phyloP scores from a whole-genome alignment of 345 rosid species.

The Acer yangbiense region DNA sequence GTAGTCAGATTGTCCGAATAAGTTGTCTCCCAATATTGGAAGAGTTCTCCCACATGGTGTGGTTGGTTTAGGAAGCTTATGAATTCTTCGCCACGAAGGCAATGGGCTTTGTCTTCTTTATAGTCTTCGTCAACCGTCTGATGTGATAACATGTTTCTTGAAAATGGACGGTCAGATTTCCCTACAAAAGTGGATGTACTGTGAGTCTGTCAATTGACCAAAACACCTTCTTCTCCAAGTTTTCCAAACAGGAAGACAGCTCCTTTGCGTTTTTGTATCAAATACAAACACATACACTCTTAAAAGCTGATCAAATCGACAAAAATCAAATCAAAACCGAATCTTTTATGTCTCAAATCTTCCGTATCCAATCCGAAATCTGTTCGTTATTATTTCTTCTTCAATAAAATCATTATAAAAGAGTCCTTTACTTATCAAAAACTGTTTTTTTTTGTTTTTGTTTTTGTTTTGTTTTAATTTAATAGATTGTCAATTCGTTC shows the following conservation, averaged over 20 bases:
- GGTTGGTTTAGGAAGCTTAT: no score
- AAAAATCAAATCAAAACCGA: background rate
- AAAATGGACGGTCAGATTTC: conserved; percentile 5
- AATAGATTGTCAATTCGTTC: conserved; percentile 4
- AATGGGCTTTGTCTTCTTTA: no score
- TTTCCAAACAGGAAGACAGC: background rate
- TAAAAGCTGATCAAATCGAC: conserved; percentile 21
- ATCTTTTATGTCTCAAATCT: conserved; percentile 10
- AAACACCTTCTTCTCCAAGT: conserved; percentile 20
- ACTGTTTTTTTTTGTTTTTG: background rate
- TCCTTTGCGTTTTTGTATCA: background rate
- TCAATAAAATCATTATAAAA: conserved; percentile 13
- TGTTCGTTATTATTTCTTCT: background rate
- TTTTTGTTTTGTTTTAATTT: background rate
- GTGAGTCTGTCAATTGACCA: background rate
- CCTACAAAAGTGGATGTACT: background rate
- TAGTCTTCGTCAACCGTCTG: background rate
- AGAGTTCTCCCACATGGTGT: no score
- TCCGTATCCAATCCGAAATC: conserved; percentile 12
- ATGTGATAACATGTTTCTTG: background rate
- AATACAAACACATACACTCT: background rate
- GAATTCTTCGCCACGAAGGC: no score
- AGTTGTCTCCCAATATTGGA: accelerated
- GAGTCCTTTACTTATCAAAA: background rate
- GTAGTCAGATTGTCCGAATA: no score